Base-by-base conservation (phyloP, 1,284 basidiomycete species). In the Hemileia vastatrix region DNA sequence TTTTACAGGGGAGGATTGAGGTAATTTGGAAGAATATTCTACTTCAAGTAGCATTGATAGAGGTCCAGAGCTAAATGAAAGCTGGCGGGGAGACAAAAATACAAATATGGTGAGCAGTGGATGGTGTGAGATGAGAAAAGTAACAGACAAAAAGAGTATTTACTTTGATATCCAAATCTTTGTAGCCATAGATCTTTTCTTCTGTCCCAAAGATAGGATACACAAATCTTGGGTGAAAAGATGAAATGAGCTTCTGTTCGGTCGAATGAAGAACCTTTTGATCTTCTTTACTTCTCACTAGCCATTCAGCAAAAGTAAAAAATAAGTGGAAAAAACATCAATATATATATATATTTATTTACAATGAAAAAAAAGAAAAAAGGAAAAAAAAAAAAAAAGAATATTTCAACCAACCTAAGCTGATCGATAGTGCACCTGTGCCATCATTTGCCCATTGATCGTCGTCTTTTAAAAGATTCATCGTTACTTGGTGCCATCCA, bases 121-220 rank as follows among this genome's bases (percentile, higher is more conserved):
- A n/a, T n/a, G n/a, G n/a, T n/a, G n/a, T n/a, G n/a, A n/a, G n/a
- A n/a, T n/a, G n/a, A n/a, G n/a, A n/a, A n/a, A n/a, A n/a, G n/a
- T n/a, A n/a, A n/a, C n/a, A n/a, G n/a, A n/a, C n/a, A n/a, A n/a
- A n/a, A n/a, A n/a, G n/a, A n/a, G n/a, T n/a, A n/a, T n/a, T n/a
- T 21, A 93, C 90, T 75, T 93, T 83, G 68, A 95, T 86, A 33
- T 81, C 77, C 59, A 96, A 79, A 70, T 85, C 85, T 66, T 84
- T 81, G 78, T 96, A 98, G 2, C 94, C 94, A 76, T 94, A 98
- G 68, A 98, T 87, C 77, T 86, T 93, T 79, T 98, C 92, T 61
- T 94, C 88, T 71, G 96, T 90, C 57, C 94, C 94, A 74, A 87
- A 97, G 76, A 96, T 91, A 24, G 73, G 73, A 59, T 76, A 75